Conservation (phyloP, 495 filamentous ascomycete species). For the Thozetella sp. region DNA sequence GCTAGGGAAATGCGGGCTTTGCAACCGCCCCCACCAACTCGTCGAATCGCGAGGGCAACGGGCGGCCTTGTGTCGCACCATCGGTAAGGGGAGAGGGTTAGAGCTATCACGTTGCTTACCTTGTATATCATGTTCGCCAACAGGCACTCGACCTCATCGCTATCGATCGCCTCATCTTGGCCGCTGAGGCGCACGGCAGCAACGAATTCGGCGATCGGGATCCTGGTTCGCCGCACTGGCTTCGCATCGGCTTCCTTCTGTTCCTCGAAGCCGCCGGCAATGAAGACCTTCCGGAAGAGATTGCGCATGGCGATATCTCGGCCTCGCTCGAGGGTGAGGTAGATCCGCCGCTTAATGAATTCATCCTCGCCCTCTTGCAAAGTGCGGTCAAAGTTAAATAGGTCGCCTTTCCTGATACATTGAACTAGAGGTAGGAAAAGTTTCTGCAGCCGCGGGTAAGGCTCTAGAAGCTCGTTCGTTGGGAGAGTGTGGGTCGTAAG, state of each 20-base stretch:
- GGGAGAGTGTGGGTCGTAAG: constrained; percentile 86
- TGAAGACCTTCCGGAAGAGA: constrained; percentile 84
- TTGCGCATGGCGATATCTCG: constrained; percentile 91
- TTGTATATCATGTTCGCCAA: constrained; percentile 97
- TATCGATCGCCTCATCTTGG: constrained; percentile 66
- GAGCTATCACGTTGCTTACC: too few relatives aligned
- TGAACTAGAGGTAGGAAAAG: constrained; percentile 76
- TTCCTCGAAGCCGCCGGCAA: constrained; percentile 78
- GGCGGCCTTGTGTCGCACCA: too few relatives aligned
- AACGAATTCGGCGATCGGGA: constrained; percentile 78
- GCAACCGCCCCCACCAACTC: too few relatives aligned
- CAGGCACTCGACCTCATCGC: constrained; percentile 94
- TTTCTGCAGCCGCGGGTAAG: constrained; percentile 74
- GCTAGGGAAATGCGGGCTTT: too few relatives aligned
- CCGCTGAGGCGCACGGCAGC: constrained; percentile 59
- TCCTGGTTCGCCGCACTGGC: constrained; percentile 68
- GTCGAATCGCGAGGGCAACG: too few relatives aligned
- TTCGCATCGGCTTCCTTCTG: constrained; percentile 63
- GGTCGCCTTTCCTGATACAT: constrained; percentile 80
- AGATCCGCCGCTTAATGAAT: constrained; percentile 94
- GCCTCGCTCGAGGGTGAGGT: constrained; percentile 88
- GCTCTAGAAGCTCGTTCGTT: constrained; percentile 64
- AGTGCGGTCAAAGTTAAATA: constrained; percentile 82
- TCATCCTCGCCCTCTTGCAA: constrained; percentile 79
- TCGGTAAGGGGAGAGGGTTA: too few relatives aligned